Base-by-base conservation (phyloP, 2,329 filamentous ascomycete genomes). In the Phoma sp. region DNA sequence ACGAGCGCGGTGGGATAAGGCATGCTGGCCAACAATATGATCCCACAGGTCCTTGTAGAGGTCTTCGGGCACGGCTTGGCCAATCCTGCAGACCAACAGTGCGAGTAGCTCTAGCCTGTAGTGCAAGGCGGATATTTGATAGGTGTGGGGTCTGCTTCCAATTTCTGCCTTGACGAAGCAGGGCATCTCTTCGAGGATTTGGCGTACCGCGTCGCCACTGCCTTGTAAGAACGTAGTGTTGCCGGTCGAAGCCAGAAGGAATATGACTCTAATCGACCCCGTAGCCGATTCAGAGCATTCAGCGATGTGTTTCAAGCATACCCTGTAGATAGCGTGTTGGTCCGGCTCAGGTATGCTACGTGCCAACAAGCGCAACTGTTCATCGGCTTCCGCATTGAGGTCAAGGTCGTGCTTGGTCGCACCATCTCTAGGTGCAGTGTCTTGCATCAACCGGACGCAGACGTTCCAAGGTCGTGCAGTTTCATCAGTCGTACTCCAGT, bases 31-130 rank as follows among this genome's bases (percentile, higher is more conserved):
- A 43, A 96, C 85, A 24, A 95, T 80, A 35, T 88, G 79, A 52
- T 88, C 80, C 91, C 91, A 96, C 1, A 96, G 80, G 12, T 79
- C 80, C 37, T 80, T 77, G 15, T 88, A 87, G 4, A 90, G 79
- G 1, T 88, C 83, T 2, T 79, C 68, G 0, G 85, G 82, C 41
- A 96, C 83, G 0, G 85, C 83, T 8, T 81, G 77, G 1, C 88
- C 82, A n/a, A 85, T 83, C 46, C 85, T 77, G 31, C 79, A 75
- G 31, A 94, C 83, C 33, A 92, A 80, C 38, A 76, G 78, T 49
- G 75, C 77, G 47, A 86, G 82, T 39, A 86, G 82, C 48, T 84
- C 86, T 60, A 81, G 85, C 51, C 75, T 61, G 53, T 69, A 71
- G 33, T 70, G 63, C 29, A 77, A 62, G 17, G 70, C 71, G 6